Conservation (phyloP, 371 early-diverging fungal species). For the Mortierella sp. region DNA sequence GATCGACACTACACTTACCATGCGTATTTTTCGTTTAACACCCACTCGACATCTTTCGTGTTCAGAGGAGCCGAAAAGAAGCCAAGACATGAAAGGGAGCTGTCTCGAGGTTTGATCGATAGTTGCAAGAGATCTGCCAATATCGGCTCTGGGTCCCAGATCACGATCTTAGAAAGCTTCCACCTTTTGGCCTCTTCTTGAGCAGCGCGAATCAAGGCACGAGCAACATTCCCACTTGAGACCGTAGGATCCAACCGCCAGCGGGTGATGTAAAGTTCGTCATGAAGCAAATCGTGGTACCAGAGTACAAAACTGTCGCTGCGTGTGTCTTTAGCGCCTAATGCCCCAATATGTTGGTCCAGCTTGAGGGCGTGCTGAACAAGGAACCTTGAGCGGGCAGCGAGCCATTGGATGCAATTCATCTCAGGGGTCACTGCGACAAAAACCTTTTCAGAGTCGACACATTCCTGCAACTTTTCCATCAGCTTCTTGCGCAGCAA, state of each 20-base stretch:
- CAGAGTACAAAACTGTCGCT: constrained; percentile 37
- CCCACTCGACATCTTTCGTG: constrained; percentile 30
- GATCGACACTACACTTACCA: constrained; percentile 33
- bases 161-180: constrained; percentile 27
- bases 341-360: constrained; percentile 3
- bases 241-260: constrained; percentile 24
- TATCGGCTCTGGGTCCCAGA: constrained; percentile 39
- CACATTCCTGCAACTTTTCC: constrained; percentile 1
- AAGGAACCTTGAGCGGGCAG: constrained; percentile 25
- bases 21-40: constrained; percentile 39
- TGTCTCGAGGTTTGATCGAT: constrained; percentile 18
- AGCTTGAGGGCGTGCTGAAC: constrained; percentile 10
- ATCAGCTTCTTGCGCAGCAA: constrained; percentile 14
- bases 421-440: constrained; percentile 29
- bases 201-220: constrained; percentile 22
- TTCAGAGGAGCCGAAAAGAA: constrained; percentile 4
- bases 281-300: constrained; percentile 26
- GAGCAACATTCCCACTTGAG: constrained; percentile 1
- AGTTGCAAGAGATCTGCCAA: constrained; percentile 15
- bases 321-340: constrained; percentile 15
- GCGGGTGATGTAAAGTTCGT: constrained; percentile 26
- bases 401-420: constrained; percentile 27
- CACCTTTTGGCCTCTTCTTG: constrained; percentile 32
- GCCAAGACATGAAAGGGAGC: constrained; percentile 29
- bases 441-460: background rate